Conservation (phyloP, 805 yeast species). For the Grigorovia yakushimaensis region DNA sequence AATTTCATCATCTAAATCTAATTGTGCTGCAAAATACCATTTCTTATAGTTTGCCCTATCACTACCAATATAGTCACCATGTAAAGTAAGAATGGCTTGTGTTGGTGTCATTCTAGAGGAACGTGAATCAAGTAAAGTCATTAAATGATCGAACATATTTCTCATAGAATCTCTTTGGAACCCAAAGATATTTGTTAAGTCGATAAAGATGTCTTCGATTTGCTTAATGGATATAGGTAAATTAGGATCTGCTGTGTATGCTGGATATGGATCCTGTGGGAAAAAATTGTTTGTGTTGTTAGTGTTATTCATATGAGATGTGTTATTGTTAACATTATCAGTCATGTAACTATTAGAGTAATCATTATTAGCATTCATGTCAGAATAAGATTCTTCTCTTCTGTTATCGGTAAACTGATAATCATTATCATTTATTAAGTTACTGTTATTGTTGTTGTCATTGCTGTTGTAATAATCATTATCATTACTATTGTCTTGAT, state of each 20-base stretch:
- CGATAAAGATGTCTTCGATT: conserved; percentile 78
- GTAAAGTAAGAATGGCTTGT: conserved; percentile 70
- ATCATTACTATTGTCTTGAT: background rate
- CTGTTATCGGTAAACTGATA: background rate
- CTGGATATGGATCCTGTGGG: conserved; percentile 92
- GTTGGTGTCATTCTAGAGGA: conserved; percentile 83
- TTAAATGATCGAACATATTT: conserved; percentile 79
- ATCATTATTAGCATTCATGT: background rate
- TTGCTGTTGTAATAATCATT: conserved; percentile 11
- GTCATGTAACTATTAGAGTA: conserved; percentile 28
- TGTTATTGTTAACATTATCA: conserved; percentile 58
- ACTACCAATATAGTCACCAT: conserved; percentile 86
- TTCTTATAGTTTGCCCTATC: conserved; percentile 75
- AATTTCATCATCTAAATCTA: conserved; percentile 61
- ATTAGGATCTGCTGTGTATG: conserved; percentile 95
- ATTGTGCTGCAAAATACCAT: conserved; percentile 86
- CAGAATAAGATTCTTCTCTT: background rate
- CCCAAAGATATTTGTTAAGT: conserved; percentile 72
- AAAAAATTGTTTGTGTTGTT: conserved; percentile 26
- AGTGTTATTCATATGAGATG: conserved; percentile 76
- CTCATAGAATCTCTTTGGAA: conserved; percentile 90
- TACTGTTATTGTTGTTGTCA: conserved; percentile 1
- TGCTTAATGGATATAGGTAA: conserved; percentile 75
- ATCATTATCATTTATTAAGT: background rate
- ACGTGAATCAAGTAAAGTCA: conserved; percentile 75